These are phyloP conservation scores for Calonectria hawksworthii DNA, from an alignment of 2,329 filamentous ascomycete genomes.

Conservation along the genomic window DNA sequence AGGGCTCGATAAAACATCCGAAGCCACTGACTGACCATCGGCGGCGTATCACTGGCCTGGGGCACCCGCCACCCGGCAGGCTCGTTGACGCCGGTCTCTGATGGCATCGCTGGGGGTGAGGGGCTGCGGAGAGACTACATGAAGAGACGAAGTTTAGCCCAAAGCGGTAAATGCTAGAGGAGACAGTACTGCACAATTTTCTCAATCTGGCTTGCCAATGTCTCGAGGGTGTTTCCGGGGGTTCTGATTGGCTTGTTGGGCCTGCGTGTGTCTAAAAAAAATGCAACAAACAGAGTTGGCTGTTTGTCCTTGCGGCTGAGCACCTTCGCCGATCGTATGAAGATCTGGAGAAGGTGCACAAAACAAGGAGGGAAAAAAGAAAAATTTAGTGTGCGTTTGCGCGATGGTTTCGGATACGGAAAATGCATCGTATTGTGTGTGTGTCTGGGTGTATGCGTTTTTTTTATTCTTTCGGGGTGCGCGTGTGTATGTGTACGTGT, in stretches of 20 bases:
- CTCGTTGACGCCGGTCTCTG: background rate
- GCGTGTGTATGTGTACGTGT: background rate
- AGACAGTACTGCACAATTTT: background rate
- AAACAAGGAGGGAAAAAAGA: background rate
- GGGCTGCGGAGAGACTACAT: background rate
- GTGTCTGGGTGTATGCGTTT: too few relatives aligned
- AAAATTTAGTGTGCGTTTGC: background rate
- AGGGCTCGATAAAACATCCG: background rate
- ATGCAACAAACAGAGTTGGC: background rate
- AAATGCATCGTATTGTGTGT: too few relatives aligned
- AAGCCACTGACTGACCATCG: background rate
- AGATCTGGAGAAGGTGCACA: background rate
- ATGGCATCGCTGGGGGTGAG: background rate
- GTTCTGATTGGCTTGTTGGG: background rate
- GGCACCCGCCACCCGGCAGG: background rate
- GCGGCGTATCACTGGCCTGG: background rate
- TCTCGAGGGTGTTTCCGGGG: background rate
- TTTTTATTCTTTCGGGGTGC: background rate
- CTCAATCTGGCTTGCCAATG: slow-evolving; percentile 1
- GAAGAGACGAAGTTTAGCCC: background rate
- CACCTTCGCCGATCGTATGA: background rate
- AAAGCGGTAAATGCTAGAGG: background rate
- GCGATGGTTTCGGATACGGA: background rate
- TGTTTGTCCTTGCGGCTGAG: background rate
- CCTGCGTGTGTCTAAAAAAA: background rate